phyloP scores from a whole-genome alignment of 1,284 basidiomycete genomes.

The Stereum hirsutum region DNA sequence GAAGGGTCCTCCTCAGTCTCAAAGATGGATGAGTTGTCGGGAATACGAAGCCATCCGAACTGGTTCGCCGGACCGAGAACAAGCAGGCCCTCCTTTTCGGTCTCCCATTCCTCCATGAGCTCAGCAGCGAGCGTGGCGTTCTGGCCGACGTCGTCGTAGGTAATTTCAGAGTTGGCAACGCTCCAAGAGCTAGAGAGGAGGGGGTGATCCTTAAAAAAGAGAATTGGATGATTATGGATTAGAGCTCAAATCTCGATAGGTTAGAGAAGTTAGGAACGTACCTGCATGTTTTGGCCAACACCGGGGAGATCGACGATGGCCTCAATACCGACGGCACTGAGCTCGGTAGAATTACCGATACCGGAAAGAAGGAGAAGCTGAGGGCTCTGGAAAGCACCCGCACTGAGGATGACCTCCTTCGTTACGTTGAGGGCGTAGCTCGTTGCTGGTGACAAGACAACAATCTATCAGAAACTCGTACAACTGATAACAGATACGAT shows the following conservation, averaged over 20 bases:
- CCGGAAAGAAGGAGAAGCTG: conserved; percentile 34
- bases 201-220: conserved; percentile 26
- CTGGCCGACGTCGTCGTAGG: conserved; percentile 10
- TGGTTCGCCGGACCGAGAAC: conserved; percentile 10
- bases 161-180: conserved; percentile 10
- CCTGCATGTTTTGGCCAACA: conserved; percentile 29
- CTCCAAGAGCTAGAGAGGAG: conserved; percentile 10
- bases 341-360: conserved; percentile 24
- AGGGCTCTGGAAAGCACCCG: conserved; percentile 29
- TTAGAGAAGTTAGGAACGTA: conserved; percentile 4
- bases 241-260: too few relatives aligned
- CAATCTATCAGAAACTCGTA: not conserved
- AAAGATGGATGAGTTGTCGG: conserved; percentile 21
- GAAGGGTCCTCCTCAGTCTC: conserved; percentile 22
- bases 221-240: too few relatives aligned
- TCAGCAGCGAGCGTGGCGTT: conserved; percentile 10
- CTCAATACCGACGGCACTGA: conserved; percentile 21
- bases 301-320: conserved; percentile 21
- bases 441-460: conserved; percentile 9
- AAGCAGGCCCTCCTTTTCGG: conserved; percentile 10
- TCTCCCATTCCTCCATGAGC: conserved; percentile 11
- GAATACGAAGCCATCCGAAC: conserved; percentile 21
- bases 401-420: conserved; percentile 22
- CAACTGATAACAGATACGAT: not conserved
- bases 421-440: conserved; percentile 14